Evolutionary conservation across 768 basidiomycete genomes (phyloP).

Genomic region (Suillus tomentosus): DNA sequence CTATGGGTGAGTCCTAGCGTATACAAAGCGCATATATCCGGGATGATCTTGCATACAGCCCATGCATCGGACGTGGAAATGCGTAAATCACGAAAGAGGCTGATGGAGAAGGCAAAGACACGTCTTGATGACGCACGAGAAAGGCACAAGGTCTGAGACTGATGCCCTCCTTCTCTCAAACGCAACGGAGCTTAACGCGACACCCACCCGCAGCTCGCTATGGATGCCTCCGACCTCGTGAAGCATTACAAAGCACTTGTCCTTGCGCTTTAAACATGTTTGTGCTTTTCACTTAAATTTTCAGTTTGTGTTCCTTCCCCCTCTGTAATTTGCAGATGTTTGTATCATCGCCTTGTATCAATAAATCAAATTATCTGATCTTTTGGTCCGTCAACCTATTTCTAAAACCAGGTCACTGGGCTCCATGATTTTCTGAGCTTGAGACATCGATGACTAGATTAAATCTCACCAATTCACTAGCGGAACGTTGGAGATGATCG

Average conservation of each 20-base stretch:
- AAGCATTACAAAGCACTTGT: conserved; percentile 44
- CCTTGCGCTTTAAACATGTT: conserved; percentile 12
- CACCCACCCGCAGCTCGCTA: conserved; percentile 31
- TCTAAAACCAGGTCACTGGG: conserved; percentile 3
- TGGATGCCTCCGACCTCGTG: conserved; percentile 41
- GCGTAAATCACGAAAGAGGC: conserved; percentile 35
- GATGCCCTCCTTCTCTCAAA: neutral
- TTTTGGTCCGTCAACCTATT: neutral
- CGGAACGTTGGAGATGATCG: conserved; percentile 37
- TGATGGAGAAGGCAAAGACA: conserved; percentile 35
- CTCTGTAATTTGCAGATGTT: neutral
- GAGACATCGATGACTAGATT: neutral
- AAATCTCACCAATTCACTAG: conserved; percentile 50
- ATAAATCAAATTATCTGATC: neutral
- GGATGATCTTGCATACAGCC: conserved; percentile 24
- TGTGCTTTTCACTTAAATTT: neutral
- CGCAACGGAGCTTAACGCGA: neutral
- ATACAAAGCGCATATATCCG: neutral
- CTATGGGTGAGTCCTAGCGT: conserved; percentile 31
- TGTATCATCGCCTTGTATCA: neutral
- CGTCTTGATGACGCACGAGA: conserved; percentile 41
- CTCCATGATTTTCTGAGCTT: conserved; percentile 2
- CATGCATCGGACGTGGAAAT: conserved; percentile 34
- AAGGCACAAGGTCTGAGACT: conserved; percentile 35
- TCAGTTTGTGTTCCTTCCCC: neutral